Evolutionary conservation across 257 asterid species (phyloP), one percentile per base, ranked within the genome.

Genomic region (Lycium ferocissimum): DNA sequence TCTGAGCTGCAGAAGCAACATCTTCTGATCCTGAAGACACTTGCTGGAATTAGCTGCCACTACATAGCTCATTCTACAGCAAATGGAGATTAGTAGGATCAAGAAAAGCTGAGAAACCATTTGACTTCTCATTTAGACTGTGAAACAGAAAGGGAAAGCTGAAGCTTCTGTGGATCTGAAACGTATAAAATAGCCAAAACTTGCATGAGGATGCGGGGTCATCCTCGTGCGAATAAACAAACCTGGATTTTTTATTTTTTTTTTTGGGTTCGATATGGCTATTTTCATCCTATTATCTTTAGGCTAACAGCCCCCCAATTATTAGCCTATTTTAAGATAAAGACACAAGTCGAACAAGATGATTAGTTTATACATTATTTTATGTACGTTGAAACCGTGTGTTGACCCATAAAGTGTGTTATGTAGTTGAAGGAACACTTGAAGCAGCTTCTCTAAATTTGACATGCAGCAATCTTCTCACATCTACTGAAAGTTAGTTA

Each of bases 1-100:
- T 85, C 75, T 90, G 5, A 94, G 54, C 90, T 88, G 89, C n/a
- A 89, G 87, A 83, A 92, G 87, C 67, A 92, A 15, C 5, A 61
- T 51, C 76, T 89, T 89, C 84, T 94, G 92, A 26, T 88, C 83
- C 12, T 75, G 61, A 69, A 87, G 83, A 72, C 91, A 87, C 82
- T 86, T 85, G 7, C 62, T 3, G 12, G 93, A 47, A 84, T 89
- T 76, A 86, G 83, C 38, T 81, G 85, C 92, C 70, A 53, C 6
- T 33, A 83, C 20, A 38, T 81, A 20, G 79, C 54, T 63, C 63
- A 67, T 83, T 67, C 40, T 57, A 69, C 79, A 17, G 22, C 54
- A 83, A 71, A 43, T 85, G 17, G 87, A 70, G 40, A 86, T 13
- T 1, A 85, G 22, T 12, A 84, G 49, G 35, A 86, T 71, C 82